These are phyloP conservation scores for Symbiodinium natans DNA, from an alignment of 73 alveolate genomes.

Conservation along the genomic window DNA sequence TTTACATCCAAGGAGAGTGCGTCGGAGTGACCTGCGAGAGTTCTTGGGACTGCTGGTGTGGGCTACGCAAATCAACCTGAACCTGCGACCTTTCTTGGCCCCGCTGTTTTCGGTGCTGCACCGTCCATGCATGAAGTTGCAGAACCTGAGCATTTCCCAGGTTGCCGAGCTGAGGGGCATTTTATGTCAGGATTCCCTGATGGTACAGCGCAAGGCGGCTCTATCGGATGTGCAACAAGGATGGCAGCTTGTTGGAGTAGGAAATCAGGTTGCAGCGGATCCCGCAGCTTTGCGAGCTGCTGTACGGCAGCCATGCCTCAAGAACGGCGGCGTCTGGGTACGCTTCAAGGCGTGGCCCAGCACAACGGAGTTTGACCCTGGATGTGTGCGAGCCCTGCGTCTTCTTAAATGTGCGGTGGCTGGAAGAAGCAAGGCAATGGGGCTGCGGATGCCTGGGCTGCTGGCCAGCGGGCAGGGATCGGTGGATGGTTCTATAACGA, in stretches of 20 bases:
- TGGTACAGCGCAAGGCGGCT: not conserved
- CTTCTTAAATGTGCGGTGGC: not conserved
- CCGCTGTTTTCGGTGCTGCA: constrained; percentile 25
- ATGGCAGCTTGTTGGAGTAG: constrained; percentile 13
- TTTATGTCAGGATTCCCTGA: not conserved
- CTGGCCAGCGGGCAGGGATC: not conserved
- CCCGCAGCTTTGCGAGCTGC: no score
- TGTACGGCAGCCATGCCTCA: constrained; percentile 33
- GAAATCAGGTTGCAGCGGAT: not conserved
- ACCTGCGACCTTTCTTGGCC: constrained; percentile 38
- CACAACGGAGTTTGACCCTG: not conserved
- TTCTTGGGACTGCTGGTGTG: constrained; percentile 16
- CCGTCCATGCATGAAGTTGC: not conserved
- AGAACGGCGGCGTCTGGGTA: constrained; percentile 17
- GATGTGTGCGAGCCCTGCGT: not conserved
- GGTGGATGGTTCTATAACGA: constrained; percentile 14
- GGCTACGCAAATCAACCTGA: constrained; percentile 1
- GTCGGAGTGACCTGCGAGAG: not conserved
- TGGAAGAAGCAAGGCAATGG: not conserved
- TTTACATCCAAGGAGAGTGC: not conserved
- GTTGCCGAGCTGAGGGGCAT: not conserved
- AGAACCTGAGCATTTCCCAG: not conserved
- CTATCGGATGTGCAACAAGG: constrained; percentile 1
- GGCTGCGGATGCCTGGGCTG: constrained; percentile 24
- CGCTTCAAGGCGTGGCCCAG: constrained; percentile 43